Evolutionary conservation across 805 yeast genomes (phyloP).

Genomic region (Kuraishia hungarica): DNA sequence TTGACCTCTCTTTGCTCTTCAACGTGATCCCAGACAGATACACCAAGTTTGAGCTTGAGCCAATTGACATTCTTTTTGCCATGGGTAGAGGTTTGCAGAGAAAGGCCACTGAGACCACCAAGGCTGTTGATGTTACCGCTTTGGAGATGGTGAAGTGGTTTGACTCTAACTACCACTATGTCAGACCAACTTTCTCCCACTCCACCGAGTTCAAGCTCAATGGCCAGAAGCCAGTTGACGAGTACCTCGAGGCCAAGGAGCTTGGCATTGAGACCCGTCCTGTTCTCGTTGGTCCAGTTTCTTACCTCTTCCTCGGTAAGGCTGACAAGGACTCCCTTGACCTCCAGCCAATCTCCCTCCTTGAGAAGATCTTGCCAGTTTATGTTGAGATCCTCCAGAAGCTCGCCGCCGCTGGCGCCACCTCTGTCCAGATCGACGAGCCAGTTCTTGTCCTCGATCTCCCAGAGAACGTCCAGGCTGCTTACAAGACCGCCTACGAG

Average conservation of each 20-base stretch:
- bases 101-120: slow-evolving; percentile 77
- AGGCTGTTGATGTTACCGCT: slow-evolving; percentile 97
- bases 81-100: slow-evolving; percentile 99
- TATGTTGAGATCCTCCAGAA: slow-evolving; percentile 83
- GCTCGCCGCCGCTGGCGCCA: slow-evolving; percentile 92
- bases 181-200: slow-evolving; percentile 97
- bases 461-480: slow-evolving; percentile 73
- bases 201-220: slow-evolving; percentile 92
- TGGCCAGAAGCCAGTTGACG: slow-evolving; percentile 95
- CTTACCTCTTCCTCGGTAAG: slow-evolving; percentile 92
- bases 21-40: slow-evolving; percentile 96
- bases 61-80: slow-evolving; percentile 91
- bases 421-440: slow-evolving; percentile 93
- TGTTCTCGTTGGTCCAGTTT: slow-evolving; percentile 92
- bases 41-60: slow-evolving; percentile 81
- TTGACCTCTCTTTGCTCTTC: slow-evolving; percentile 87
- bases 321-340: slow-evolving; percentile 97
- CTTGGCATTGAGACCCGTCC: slow-evolving; percentile 97
- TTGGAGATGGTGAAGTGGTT: slow-evolving; percentile 99
- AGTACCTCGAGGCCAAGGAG: slow-evolving; percentile 95
- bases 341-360: slow-evolving; percentile 84
- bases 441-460: slow-evolving; percentile 93
- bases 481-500: slow-evolving; percentile 84
- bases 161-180: slow-evolving; percentile 99
- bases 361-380: slow-evolving; percentile 86